Base-by-base conservation (phyloP, 495 filamentous ascomycete genomes). In the Penicillium egyptiacum region DNA sequence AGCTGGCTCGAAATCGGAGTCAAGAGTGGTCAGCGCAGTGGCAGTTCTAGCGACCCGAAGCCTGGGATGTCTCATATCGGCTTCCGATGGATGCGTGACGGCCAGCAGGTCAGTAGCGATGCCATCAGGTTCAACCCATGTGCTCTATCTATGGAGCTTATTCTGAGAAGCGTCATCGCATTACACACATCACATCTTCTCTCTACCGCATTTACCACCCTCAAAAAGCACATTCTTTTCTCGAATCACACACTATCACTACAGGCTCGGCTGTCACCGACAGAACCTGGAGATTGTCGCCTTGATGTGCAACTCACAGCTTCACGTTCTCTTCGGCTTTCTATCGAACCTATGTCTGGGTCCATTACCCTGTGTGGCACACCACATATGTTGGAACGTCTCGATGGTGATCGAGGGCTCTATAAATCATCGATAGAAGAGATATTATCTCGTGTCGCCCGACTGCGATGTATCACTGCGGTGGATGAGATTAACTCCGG, bases 1-100 rank as follows among this genome's bases (percentile, higher is more conserved):
- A 94, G 84, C 69, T 98, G 94, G 92, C 78, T 98, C 44, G 87
- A 96, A 41, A 79, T 97, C n/a, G 91, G 90, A 2, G 77, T 94
- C 26, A 76, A 82, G 56, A 88, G 89, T 63, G 84, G 86, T 40
- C 83, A 70, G 61, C 58, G 73, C 70, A 50, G 69, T 65, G 45
- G 33, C 19, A 41, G 28, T 37, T 30, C 48, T 14, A 50, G 42
- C 25, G 35, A 52, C 35, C 8, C 20, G 8, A 65, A 55, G 22
- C 58, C 66, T 31, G 53, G 63, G 14, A 67, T 76, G n/a, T 69
- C 83, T n/a, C 66, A 66, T 26, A 69, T 98, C 26, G 81, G 74
- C 17, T 66, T 94, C 41, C 84, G 90, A 53, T 98, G 94, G 94
- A 90, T 96, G 65, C 84, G 91, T 40, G 86, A 90, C 59, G 84